Evolutionary conservation across 1,284 basidiomycete species (phyloP), one percentile per base, ranked within the genome.

Genomic region (Ceratobasidium theobromae): DNA sequence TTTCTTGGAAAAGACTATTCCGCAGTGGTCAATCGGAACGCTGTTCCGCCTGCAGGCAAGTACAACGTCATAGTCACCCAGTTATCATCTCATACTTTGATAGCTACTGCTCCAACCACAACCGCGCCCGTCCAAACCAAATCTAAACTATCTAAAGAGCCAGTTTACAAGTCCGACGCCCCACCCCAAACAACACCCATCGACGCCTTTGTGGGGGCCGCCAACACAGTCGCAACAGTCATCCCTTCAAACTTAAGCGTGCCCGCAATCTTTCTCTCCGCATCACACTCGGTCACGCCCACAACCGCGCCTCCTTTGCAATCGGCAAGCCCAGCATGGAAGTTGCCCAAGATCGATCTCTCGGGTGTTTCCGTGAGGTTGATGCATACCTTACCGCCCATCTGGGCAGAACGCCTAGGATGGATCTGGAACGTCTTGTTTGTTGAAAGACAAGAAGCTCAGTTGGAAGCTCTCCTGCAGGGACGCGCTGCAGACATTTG

Each of bases 1-100:
- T 25, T 70, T 14, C 60, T 70, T 18, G 69, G 69, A n/a, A 67
- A 62, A 45, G 68, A 70, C 38, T 69, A 70, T 53, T 53, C 62
- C 27, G 58, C 49, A 9, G 46, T 70, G 35, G 21, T 51, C n/a
- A 64, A 54, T 30, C 35, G 68, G 25, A 40, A 67, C 45, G 46
- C 23, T 45, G 27, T 51, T 57, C 57, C 28, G 28, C 3, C 51
- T 18, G 21, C 48, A 5, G 53, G 43, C 49, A 14, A 64, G 30
- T 46, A 23, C 14, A 38, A 16, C n/a, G 4, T 49, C 14, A 23
- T 48, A 18, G 9, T 1, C 18, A 27, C 43, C 33, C 18, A 18
- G 27, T 3, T 57, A 6, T 23, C 8, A 30, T 11, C 28, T 48
- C n/a, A 38, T 16, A 16, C 57, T 27, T 67, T 25, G 3, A 18